These are phyloP conservation scores for Cerrena zonata DNA, from an alignment of 1,284 basidiomycete species.

Conservation along the genomic window DNA sequence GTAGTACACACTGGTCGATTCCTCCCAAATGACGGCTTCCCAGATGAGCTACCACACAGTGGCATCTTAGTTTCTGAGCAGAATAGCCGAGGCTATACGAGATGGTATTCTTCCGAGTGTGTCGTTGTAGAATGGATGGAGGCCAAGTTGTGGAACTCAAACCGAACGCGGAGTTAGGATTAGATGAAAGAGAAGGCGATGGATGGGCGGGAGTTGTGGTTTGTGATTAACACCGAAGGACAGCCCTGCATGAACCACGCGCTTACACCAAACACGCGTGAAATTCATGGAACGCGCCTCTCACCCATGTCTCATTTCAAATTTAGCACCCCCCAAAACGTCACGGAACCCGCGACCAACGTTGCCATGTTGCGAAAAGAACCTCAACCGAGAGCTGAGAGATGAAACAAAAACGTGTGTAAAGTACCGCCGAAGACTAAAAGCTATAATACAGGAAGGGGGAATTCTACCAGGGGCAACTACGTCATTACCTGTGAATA, in stretches of 20 bases:
- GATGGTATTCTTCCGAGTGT: neutral
- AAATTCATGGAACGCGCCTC: no score
- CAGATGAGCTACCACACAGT: conserved; percentile 23
- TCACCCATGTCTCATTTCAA: no score
- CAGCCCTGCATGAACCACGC: neutral
- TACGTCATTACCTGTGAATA: neutral
- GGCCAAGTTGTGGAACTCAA: neutral
- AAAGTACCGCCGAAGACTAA: neutral
- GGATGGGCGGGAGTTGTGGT: neutral
- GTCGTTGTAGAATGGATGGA: neutral
- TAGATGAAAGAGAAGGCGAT: neutral
- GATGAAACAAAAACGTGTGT: neutral
- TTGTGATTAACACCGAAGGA: no score
- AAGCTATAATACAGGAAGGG: neutral
- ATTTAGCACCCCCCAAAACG: no score
- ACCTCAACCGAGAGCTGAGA: no score
- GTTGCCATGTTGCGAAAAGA: no score
- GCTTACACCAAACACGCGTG: neutral
- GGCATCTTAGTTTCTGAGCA: conserved; percentile 15
- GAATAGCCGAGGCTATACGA: neutral
- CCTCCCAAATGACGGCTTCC: conserved; percentile 26
- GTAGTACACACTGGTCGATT: conserved; percentile 22
- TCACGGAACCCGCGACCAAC: no score
- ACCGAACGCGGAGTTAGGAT: no score
- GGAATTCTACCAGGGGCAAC: neutral